Evolutionary conservation across 208 protist genomes (phyloP), one percentile per base, ranked within the genome.

Genomic region (Acanthamoeba sp.): DNA sequence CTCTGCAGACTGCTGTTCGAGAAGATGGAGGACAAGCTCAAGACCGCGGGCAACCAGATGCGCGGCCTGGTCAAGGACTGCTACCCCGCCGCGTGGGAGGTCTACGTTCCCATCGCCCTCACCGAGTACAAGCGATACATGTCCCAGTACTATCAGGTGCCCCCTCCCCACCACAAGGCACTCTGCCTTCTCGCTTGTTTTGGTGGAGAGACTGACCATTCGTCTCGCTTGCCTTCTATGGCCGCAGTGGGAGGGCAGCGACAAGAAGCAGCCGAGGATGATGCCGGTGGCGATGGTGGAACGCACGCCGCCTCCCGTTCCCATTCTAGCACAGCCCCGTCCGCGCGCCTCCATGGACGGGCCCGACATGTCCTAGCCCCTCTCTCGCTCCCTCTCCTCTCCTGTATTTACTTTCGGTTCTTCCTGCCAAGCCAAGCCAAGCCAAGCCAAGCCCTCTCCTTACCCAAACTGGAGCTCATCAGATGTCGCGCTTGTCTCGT

Each of bases 91-190:
- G 69, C n/a, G 50, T 82, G 40, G 69, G 89, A 93, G 64, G 89
- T 93, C 48, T 93, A 93, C 69, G 89, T 93, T 9, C 89, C 89
- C 22, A n/a, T 57, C 66, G 89, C 89, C 45, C 59, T 93, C 45
- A 50, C 89, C 42, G 89, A 93, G 66, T 93, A 93, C 89, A 93
- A 93, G 52, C 57, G 64, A n/a, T 93, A 82, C 48, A 6, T 93
- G 32, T n/a, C 64, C 29, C 66, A 64, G 42, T 93, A 93, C 42
- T 93, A 69, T 32, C 59, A 52, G 87, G 69, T 80, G 48, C 2
- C 0, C 10, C 0, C 32, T n/a, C n/a, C 69, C 32, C 45, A 3
- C 45, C 45, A 50, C n/a, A n/a, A n/a, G n/a, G 12, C 45, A 50
- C 45, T 12, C 45, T 12, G 12, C 45, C 45, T 2, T 12, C 45